Conservation (phyloP, 2,329 filamentous ascomycete genomes). For the Diaporthe australafricana region DNA sequence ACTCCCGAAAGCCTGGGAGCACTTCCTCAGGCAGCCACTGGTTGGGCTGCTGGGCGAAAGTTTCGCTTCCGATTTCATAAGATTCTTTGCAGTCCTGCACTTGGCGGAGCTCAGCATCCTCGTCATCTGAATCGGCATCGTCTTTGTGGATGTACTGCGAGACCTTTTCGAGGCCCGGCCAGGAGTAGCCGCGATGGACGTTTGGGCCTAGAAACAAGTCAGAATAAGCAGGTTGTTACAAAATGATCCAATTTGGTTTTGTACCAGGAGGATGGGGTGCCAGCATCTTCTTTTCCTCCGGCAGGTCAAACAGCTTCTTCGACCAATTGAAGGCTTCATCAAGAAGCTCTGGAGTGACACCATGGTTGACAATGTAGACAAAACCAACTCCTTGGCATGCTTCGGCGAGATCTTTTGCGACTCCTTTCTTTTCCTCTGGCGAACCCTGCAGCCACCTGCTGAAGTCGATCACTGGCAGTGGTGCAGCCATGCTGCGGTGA, state of each 20-base stretch:
- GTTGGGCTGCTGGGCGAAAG: constrained; percentile 43
- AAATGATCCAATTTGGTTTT: too few species aligned
- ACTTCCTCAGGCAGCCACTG: constrained; percentile 52
- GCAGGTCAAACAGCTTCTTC: constrained; percentile 46
- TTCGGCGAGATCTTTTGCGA: constrained; percentile 36
- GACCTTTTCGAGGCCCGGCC: constrained; percentile 42
- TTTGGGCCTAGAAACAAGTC: constrained; percentile 29
- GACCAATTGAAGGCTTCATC: constrained; percentile 48
- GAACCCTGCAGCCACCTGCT: constrained; percentile 32
- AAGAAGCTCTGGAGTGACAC: constrained; percentile 48
- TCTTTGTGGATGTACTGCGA: constrained; percentile 40
- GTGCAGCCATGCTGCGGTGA: neutral
- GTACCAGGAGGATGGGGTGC: constrained; percentile 48
- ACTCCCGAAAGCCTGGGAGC: constrained; percentile 51
- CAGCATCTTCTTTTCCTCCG: constrained; percentile 49
- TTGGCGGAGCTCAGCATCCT: constrained; percentile 34
- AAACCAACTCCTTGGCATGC: constrained; percentile 49
- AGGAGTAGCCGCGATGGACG: constrained; percentile 41
- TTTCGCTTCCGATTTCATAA: constrained; percentile 35
- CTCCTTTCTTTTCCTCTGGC: constrained; percentile 20
- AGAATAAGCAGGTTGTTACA: constrained; percentile 4
- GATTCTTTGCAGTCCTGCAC: constrained; percentile 47
- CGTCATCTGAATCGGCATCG: constrained; percentile 30
- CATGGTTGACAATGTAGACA: constrained; percentile 50
- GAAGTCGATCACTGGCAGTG: constrained; percentile 36